Conservation (phyloP, 164 flowering plant species). For the Umbilicus rupestris region DNA sequence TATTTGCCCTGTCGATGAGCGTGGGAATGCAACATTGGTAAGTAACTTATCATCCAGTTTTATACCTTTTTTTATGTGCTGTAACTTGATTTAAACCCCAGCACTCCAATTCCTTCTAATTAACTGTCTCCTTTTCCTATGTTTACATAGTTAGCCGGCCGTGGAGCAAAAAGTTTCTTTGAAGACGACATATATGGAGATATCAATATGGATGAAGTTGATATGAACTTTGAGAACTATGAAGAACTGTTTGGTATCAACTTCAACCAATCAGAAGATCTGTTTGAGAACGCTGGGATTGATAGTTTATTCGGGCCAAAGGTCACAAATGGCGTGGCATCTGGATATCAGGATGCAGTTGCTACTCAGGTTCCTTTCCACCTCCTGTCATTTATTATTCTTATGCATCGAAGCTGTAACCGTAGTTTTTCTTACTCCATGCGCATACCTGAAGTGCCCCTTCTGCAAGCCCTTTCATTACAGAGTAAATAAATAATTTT, state of each 20-base stretch:
- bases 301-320: slow-evolving; percentile 60
- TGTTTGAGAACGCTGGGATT: slow-evolving; percentile 64
- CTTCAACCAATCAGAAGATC: slow-evolving; percentile 47
- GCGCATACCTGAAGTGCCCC: too few relatives aligned
- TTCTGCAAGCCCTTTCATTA: too few relatives aligned
- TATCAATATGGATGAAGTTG: slow-evolving; percentile 63
- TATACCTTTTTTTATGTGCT: neutral
- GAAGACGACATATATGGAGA: slow-evolving; percentile 49
- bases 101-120: too few relatives aligned
- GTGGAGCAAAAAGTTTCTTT: slow-evolving; percentile 31
- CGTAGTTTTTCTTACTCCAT: too few relatives aligned
- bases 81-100: neutral
- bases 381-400: neutral
- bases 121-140: neutral
- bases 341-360: slow-evolving; percentile 42
- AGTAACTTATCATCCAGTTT: too few relatives aligned
- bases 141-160: slow-evolving; percentile 22
- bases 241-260: slow-evolving; percentile 73
- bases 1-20: slow-evolving; percentile 25
- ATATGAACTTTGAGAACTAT: slow-evolving; percentile 66
- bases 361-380: slow-evolving; percentile 38
- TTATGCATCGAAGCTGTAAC: neutral
- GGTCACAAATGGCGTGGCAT: slow-evolving; percentile 43
- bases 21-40: slow-evolving; percentile 14
- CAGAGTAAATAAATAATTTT: too few relatives aligned